phyloP scores from a whole-genome alignment of 2,329 filamentous ascomycete genomes.

The Zasmidium citrigriseum region DNA sequence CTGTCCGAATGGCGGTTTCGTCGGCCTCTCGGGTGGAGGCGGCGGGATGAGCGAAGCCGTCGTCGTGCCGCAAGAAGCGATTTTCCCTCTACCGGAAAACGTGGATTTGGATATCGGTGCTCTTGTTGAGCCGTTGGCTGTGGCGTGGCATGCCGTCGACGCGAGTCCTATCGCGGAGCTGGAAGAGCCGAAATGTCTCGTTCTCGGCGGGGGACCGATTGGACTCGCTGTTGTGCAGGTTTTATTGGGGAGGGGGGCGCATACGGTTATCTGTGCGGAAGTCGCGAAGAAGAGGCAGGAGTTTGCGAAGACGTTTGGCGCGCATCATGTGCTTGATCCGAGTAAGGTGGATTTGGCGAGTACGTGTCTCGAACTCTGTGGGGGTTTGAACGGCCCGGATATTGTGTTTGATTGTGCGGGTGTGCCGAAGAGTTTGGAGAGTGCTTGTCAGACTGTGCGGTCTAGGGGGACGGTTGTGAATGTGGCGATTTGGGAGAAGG shows the following conservation, averaged over 20 bases:
- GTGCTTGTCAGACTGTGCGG: slow-evolving; percentile 53
- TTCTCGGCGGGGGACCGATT: slow-evolving; percentile 65
- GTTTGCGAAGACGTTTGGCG: slow-evolving; percentile 57
- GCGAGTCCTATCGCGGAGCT: slow-evolving; percentile 46
- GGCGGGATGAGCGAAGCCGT: slow-evolving; percentile 60
- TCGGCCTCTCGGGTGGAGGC: slow-evolving; percentile 46
- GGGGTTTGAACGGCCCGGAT: slow-evolving; percentile 53
- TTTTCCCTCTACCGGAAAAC: slow-evolving; percentile 54
- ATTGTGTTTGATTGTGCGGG: slow-evolving; percentile 65
- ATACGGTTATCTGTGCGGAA: slow-evolving; percentile 60
- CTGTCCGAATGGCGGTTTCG: slow-evolving; percentile 58
- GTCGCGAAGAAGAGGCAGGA: slow-evolving; percentile 52
- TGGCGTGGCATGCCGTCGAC: slow-evolving; percentile 65
- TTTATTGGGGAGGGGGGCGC: slow-evolving; percentile 55
- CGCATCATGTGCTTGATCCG: slow-evolving; percentile 57
- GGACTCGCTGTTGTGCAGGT: slow-evolving; percentile 60
- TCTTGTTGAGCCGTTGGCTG: slow-evolving; percentile 63
- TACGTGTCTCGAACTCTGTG: slow-evolving; percentile 49
- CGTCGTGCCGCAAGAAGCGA: slow-evolving; percentile 51
- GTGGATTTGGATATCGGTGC: slow-evolving; percentile 58
- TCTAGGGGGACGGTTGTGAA: slow-evolving; percentile 62
- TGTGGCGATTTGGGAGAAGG: slow-evolving; percentile 65
- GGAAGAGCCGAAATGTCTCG: slow-evolving; percentile 50
- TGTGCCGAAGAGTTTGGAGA: slow-evolving; percentile 47
- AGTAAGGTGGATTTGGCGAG: slow-evolving; percentile 52